Conservation (phyloP, 2,329 filamentous ascomycete genomes). For the Orbilia oligospora region DNA sequence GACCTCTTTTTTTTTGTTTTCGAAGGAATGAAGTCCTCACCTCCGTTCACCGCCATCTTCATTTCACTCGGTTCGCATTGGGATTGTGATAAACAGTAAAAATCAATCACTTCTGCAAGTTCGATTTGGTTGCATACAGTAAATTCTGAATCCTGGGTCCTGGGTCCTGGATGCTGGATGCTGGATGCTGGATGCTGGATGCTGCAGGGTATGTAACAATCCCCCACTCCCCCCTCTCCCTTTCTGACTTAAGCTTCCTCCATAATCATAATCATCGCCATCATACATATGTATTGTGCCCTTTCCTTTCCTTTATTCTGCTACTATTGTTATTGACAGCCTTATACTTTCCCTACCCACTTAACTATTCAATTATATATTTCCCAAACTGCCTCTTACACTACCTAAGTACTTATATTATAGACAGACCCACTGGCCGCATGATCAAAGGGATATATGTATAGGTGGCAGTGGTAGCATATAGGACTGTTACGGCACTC, state of each 20-base stretch:
- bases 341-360: neutral
- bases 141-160: neutral
- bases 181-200: neutral
- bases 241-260: neutral
- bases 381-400: too few relatives aligned
- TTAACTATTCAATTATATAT: neutral
- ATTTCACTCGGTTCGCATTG: slow-evolving; percentile 18
- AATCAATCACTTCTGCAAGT: neutral
- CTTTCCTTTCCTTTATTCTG: neutral
- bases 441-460: neutral
- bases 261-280: neutral
- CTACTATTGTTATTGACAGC: too few relatives aligned
- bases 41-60: slow-evolving; percentile 24
- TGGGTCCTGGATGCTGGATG: neutral
- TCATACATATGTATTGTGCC: too few relatives aligned
- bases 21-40: slow-evolving; percentile 19
- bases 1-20: slow-evolving; percentile 10
- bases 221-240: neutral
- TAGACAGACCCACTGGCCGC: too few relatives aligned
- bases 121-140: slow-evolving; percentile 3
- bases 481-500: too few relatives aligned
- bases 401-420: too few relatives aligned
- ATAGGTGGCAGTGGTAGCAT: too few relatives aligned
- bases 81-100: slow-evolving; percentile 11
- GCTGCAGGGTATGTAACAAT: slow-evolving; percentile 10